Conservation (phyloP, 345 rosid species). For the Bretschneidera sinensis region DNA sequence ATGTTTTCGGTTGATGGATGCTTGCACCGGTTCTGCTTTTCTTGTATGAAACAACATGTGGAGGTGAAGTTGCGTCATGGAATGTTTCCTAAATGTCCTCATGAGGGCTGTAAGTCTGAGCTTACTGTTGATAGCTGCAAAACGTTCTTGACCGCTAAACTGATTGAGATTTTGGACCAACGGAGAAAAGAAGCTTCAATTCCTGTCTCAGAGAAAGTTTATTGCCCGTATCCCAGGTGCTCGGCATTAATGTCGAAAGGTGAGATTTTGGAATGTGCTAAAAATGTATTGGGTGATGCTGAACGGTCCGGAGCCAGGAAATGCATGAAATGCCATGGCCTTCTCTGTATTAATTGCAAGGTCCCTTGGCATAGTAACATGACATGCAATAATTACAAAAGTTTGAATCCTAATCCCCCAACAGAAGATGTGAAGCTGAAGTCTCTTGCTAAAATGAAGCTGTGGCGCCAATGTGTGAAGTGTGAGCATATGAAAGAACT, state of each 20-base stretch:
- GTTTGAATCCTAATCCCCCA: slow-evolving; percentile 29
- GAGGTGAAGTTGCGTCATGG: slow-evolving; percentile 52
- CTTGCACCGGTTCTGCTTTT: slow-evolving; percentile 46
- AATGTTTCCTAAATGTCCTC: slow-evolving; percentile 40
- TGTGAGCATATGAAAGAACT: no score
- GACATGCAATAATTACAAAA: slow-evolving; percentile 40
- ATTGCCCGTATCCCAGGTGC: no score
- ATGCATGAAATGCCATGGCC: slow-evolving; percentile 41
- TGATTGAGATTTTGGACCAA: slow-evolving; percentile 31
- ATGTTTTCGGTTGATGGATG: slow-evolving; percentile 53
- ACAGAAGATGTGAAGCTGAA: no score
- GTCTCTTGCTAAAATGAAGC: no score
- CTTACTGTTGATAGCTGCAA: slow-evolving; percentile 37
- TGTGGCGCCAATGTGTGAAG: no score
- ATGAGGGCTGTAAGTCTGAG: slow-evolving; percentile 32
- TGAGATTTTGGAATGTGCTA: slow-evolving; percentile 28
- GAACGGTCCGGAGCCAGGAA: slow-evolving; percentile 29
- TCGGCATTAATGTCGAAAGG: no score
- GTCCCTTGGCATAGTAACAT: slow-evolving; percentile 53
- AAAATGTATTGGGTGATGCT: slow-evolving; percentile 7
- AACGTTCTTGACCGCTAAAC: slow-evolving; percentile 45
- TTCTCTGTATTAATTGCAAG: slow-evolving; percentile 58
- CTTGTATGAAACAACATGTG: slow-evolving; percentile 61
- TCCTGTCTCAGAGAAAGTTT: no score
- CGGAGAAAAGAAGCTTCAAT: slow-evolving; percentile 54